A percentile compares a stretch with the other conserved stretches of the same genome.
These are phyloP conservation scores for Naganishia vaughanmartiniae DNA, from an alignment of 768 basidiomycete species.

Conservation along the genomic window DNA sequence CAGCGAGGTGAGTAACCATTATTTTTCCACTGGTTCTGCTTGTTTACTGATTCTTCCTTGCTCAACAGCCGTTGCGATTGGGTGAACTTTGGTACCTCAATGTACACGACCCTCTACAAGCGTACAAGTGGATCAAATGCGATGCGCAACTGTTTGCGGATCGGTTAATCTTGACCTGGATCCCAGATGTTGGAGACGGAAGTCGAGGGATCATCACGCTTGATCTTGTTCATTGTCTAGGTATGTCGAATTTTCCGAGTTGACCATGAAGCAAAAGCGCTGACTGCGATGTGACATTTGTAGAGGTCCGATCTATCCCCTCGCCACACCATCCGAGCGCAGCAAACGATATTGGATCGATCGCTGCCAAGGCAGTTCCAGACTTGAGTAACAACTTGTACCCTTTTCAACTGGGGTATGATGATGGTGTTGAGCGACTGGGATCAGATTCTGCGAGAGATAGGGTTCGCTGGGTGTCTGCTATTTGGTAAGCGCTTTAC, in stretches of 20 bases:
- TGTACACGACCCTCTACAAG: constrained; percentile 76
- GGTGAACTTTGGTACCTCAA: constrained; percentile 89
- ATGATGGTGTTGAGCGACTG: constrained; percentile 81
- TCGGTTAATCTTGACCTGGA: constrained; percentile 82
- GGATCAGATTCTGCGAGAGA: constrained; percentile 85
- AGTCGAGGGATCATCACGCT: constrained; percentile 81
- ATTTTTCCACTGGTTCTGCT: not conserved
- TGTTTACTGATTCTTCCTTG: too few relatives aligned
- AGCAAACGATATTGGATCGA: constrained; percentile 78
- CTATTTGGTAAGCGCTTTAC: constrained; percentile 68
- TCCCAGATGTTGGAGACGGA: constrained; percentile 71
- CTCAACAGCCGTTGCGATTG: constrained; percentile 70
- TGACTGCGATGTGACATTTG: constrained; percentile 40
- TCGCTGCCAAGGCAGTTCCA: constrained; percentile 67
- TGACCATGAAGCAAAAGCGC: not conserved
- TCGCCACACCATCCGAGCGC: constrained; percentile 77
- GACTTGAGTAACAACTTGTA: constrained; percentile 66
- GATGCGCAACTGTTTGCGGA: constrained; percentile 67
- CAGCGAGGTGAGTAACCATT: constrained; percentile 21
- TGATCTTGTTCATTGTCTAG: constrained; percentile 73
- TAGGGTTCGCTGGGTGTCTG: constrained; percentile 84
- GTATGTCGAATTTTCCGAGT: constrained; percentile 33
- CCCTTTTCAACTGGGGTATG: constrained; percentile 85
- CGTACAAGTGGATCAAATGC: constrained; percentile 79
- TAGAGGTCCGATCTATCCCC: constrained; percentile 76